Evolutionary conservation across 2,329 filamentous ascomycete genomes (phyloP), one percentile per base, ranked within the genome.

Genomic region (Claviceps monticola): DNA sequence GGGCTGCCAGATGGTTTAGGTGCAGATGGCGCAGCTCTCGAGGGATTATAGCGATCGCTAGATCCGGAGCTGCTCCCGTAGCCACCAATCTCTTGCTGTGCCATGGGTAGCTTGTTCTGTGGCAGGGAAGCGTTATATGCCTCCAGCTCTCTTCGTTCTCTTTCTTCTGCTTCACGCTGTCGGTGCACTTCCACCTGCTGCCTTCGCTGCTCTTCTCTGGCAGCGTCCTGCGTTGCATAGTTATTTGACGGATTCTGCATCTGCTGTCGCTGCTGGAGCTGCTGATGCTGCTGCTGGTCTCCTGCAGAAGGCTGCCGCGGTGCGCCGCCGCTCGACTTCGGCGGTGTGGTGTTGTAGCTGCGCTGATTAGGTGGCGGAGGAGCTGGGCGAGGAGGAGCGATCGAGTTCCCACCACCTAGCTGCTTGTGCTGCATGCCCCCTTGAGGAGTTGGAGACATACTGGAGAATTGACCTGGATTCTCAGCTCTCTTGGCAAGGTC

Each of bases 61-160:
- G 71, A 51, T 26, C 58, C 55, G 45, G 53, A 55, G 26, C 74
- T 74, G 45, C 74, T 70, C 55, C 75, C 75, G 55, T 80, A 85
- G 36, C 83, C 83, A 53, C 87, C 88, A 58, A 97, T 71, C 66
- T 97, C 93, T 68, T 96, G 90, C 66, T 97, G 88, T 36, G 90
- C 89, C 57, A 93, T 62, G 2, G 88, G 87, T 11, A 82, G 71
- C 64, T 87, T 88, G 56, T 78, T 83, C 72, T 95, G 86, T 36
- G 89, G 91, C 54, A 96, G 71, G 23, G 87, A 88, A 38, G 88
- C 86, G 66, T 97, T 95, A 68, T 95, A 96, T 17, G 82, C 87
- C 63, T 93, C 89, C 59, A 87, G 74, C 49, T 95, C 88, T 57
- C 84, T 80, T 51, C 86, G 78, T 51, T 78, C 78, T 60, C 83